Conservation (phyloP, 1,284 basidiomycete species). For the Pseudozyma pruni region DNA sequence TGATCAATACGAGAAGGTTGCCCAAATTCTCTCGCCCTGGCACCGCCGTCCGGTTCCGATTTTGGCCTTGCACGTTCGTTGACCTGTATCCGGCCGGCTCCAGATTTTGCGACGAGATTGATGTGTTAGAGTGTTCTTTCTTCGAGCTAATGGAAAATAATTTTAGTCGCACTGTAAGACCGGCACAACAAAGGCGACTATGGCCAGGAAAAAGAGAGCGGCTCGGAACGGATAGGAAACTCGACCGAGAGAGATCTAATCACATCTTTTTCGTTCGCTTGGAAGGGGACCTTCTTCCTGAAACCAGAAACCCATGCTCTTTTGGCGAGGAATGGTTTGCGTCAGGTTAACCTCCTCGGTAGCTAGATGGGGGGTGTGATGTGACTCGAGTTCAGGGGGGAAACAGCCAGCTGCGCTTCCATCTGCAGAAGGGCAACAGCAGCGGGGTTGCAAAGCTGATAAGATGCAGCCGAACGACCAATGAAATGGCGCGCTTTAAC, state of each 20-base stretch:
- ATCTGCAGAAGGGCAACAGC: not conserved
- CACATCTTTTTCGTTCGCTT: not conserved
- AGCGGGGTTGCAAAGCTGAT: constrained; percentile 9
- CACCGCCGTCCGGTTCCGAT: constrained; percentile 45
- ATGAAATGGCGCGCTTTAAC: no score
- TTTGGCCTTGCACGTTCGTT: constrained; percentile 7
- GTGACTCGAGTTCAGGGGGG: constrained; percentile 25
- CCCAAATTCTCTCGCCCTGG: constrained; percentile 7
- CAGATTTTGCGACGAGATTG: no score
- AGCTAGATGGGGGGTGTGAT: no score
- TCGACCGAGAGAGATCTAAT: constrained; percentile 43
- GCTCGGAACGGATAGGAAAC: constrained; percentile 42
- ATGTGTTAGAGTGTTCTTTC: no score
- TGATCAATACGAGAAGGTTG: not conserved
- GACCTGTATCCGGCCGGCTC: constrained; percentile 23
- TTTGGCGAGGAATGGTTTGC: constrained; percentile 14
- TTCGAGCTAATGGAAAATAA: not conserved
- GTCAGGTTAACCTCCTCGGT: constrained; percentile 18
- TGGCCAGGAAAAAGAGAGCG: not conserved
- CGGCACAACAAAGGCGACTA: no score
- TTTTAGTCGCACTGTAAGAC: not conserved
- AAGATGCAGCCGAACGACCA: constrained; percentile 12
- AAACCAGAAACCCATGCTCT: not conserved
- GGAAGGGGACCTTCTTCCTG: constrained; percentile 14
- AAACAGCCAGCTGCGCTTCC: no score